Evolutionary conservation across 192 early-diverging fungal species (phyloP), one percentile per base, ranked within the genome.

Genomic region (Gigaspora rosea): DNA sequence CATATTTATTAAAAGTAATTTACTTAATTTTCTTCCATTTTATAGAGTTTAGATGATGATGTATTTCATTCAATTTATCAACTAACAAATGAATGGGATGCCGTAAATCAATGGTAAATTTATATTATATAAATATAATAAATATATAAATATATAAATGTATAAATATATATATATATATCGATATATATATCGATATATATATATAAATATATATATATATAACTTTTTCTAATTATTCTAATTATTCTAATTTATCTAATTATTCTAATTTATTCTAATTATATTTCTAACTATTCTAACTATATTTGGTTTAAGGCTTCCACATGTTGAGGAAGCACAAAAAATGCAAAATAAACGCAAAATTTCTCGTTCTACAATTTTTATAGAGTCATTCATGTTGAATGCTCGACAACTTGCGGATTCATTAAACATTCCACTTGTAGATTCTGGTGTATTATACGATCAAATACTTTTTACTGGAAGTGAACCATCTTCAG

Each of bases 391-490:
- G 32, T 33, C 7, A 22, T 80, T 80, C 47, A 62, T 70, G 5
- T 15, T 46, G 2, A 68, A 57, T 73, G 79, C 79, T 10, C 33
- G 58, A 6, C 33, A 71, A 15, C 69, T 80, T 20, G 51, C 74
- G 47, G 48, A 66, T n/a, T 46, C 65, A 20, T 63, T 80, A 9
- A 76, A 72, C 41, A 50, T 77, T 35, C 41, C 48, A 5, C 52
- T 75, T 15, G 36, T 13, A 8, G 75, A 76, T 0, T 47, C 65
- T 32, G 79, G 79, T 18, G 54, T n/a, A 47, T 49, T 80, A 27
- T 80, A 64, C 50, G 79, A 80, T 51, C 59, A 50, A 22, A 73
- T 80, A 6, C 13, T 80, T 15, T 59, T 56, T 20, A 80, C 65
- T 0, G 79, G 52, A 70, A 6, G 41, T 41, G 41, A 41, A 6